Conservation (phyloP, 2,329 filamentous ascomycete species). For the Pseudogymnoascus sp. region DNA sequence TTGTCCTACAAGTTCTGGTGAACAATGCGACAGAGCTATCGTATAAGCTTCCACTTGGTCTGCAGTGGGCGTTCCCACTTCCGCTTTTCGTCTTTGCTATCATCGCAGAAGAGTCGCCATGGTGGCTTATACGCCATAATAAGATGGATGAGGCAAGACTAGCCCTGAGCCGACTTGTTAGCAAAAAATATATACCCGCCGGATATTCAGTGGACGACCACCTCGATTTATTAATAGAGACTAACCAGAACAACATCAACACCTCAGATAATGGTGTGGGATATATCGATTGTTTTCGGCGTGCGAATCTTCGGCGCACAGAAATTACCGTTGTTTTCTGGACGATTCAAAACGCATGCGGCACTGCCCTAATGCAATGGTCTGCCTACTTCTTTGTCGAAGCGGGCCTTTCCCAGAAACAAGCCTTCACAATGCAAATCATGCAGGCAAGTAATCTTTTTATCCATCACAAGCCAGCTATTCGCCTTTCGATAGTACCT, state of each 20-base stretch:
- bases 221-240: slow-evolving; percentile 46
- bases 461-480: background rate
- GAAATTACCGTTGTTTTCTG: slow-evolving; percentile 50
- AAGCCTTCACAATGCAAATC: slow-evolving; percentile 46
- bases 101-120: slow-evolving; percentile 42
- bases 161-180: slow-evolving; percentile 31
- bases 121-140: slow-evolving; percentile 40
- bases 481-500: background rate
- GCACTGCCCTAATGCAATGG: slow-evolving; percentile 55
- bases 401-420: slow-evolving; percentile 39
- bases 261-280: slow-evolving; percentile 43
- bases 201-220: slow-evolving; percentile 14
- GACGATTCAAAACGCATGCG: slow-evolving; percentile 53
- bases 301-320: slow-evolving; percentile 41
- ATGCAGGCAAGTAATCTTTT: background rate
- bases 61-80: slow-evolving; percentile 42
- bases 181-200: slow-evolving; percentile 20
- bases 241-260: slow-evolving; percentile 45
- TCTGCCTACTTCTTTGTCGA: slow-evolving; percentile 53
- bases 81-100: slow-evolving; percentile 36
- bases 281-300: slow-evolving; percentile 43
- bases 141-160: slow-evolving; percentile 36
- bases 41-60: slow-evolving; percentile 37
- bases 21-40: slow-evolving; percentile 35
- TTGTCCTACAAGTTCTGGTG: slow-evolving; percentile 36